Conservation (phyloP, 2,329 filamentous ascomycete species). For the Talaromyces sp. region DNA sequence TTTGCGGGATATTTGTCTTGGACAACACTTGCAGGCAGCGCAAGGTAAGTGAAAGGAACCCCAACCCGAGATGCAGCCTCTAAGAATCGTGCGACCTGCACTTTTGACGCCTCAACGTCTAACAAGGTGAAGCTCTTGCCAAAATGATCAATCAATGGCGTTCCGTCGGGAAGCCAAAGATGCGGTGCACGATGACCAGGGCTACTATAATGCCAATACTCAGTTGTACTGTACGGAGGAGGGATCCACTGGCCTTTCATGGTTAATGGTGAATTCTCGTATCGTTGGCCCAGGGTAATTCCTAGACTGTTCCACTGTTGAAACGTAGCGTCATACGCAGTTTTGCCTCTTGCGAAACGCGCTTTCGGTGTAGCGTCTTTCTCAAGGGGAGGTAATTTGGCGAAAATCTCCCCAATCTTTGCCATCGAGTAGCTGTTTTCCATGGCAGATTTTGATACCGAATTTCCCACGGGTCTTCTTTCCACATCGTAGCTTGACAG, state of each 20-base stretch:
- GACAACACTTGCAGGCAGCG: background rate
- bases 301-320: constrained; percentile 2
- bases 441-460: background rate
- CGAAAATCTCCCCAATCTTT: background rate
- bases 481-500: constrained; percentile 25
- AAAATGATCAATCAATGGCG: background rate
- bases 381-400: background rate
- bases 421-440: constrained; percentile 2
- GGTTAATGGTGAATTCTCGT: background rate
- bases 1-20: background rate
- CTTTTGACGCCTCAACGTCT: background rate
- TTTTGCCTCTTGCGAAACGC: background rate
- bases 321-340: background rate
- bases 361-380: background rate
- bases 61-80: background rate
- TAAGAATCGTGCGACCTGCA: background rate
- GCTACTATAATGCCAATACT: background rate
- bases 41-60: background rate
- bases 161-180: constrained; percentile 1
- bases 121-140: background rate
- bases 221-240: background rate
- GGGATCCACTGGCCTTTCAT: background rate
- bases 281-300: background rate
- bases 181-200: constrained; percentile 3
- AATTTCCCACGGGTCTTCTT: constrained; percentile 22